These are phyloP conservation scores for Colletotrichum sp. DNA, from an alignment of 2,329 filamentous ascomycete species.

Conservation along the genomic window DNA sequence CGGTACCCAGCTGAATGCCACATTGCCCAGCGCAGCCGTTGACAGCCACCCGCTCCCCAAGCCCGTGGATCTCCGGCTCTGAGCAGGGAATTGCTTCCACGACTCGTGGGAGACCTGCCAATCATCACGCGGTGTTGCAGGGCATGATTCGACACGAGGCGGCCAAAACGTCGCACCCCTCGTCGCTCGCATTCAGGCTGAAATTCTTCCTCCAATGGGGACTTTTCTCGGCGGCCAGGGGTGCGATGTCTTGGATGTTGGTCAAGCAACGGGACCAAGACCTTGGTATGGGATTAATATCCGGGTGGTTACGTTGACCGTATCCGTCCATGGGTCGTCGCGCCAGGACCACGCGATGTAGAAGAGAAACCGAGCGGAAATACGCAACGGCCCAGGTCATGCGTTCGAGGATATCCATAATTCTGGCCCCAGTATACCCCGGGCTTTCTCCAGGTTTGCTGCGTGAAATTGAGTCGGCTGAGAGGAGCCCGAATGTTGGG, in stretches of 20 bases:
- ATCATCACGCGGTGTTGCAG: not conserved
- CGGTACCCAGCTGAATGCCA: not conserved
- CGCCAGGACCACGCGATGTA: not conserved
- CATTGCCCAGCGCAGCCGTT: not conserved
- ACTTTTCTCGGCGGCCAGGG: not conserved
- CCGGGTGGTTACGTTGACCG: not conserved
- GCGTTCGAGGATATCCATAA: not conserved
- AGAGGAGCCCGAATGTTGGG: not conserved
- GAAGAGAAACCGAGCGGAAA: not conserved
- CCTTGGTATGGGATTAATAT: not conserved
- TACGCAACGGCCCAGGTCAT: not conserved
- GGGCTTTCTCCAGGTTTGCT: not conserved
- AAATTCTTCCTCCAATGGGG: constrained; percentile 18
- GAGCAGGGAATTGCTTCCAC: not conserved
- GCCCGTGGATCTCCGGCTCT: not conserved
- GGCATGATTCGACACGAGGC: constrained; percentile 1
- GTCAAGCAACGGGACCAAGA: not conserved
- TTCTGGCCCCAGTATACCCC: not conserved
- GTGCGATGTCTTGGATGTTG: not conserved
- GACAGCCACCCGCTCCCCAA: constrained; percentile 6
- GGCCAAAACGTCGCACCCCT: not conserved
- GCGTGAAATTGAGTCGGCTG: not conserved
- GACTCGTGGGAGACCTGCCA: not conserved
- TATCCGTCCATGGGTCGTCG: not conserved
- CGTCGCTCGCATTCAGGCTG: not conserved